Base-by-base conservation (phyloP, 1,284 basidiomycete species). In the Neonothopanus nambi region DNA sequence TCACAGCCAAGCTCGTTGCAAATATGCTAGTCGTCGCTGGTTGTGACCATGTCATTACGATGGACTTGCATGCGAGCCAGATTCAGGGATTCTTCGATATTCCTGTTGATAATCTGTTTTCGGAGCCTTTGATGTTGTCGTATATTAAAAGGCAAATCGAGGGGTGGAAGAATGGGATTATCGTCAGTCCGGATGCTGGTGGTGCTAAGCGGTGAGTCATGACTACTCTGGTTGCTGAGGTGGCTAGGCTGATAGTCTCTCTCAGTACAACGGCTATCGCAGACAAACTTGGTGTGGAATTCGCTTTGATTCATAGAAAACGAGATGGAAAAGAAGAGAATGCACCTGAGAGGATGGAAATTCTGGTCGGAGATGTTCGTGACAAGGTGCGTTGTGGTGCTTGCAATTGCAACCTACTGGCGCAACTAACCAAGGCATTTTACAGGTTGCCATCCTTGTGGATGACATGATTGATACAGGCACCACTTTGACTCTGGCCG, bases 1-100 rank as follows among this genome's bases (percentile, higher is more conserved):
- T 99, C 71, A 98, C 97, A 1, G 95, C 97, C 54, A 99, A 99
- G 79, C 85, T 99, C 53, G 93, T 95, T 33, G 96, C 96, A 43
- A 99, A 98, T 74, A 95, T 99, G 86, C 81, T 99, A 55, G 91
- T 88, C 38, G 92, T 97, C 23, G 96, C 97, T 13, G 96, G 96
- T 26, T 95, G 93, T 62, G 95, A 99, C 76, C 96, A 99, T 69
- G 92, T 99, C 65, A 99, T 99, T 66, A 99, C 96, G 18, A 95
- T 99, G 87, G 96, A 99, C 70, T 79, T 99, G 38, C 96, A 99
- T 69, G 97, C 96, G 11, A 94, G 91, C 62, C 96, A 99, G 77
- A 98, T 99, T 60, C 96, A 99, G 70, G 96, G 96, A 11, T 99
- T 99, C 79, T 99, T 99, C 68, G 95, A 99, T 72, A 95, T 99